These are phyloP conservation scores for Eudorina sp. DNA, from an alignment of 139 green algal species.

Conservation along the genomic window DNA sequence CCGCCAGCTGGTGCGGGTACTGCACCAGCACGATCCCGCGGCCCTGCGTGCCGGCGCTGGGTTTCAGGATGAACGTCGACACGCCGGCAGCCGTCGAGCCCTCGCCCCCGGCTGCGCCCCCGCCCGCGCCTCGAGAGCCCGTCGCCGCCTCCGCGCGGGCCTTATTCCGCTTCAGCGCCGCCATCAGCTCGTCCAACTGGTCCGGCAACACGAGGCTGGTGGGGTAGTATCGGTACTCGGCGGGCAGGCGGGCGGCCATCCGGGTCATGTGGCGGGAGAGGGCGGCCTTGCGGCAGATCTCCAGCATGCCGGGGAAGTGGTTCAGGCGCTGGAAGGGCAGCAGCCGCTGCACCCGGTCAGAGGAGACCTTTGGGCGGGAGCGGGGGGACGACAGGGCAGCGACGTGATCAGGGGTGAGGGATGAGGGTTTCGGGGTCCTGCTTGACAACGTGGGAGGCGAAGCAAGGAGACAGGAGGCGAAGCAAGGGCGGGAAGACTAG, in stretches of 20 bases:
- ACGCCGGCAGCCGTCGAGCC: background rate
- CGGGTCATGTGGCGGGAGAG: conserved; percentile 60
- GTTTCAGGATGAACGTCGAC: conserved; percentile 71
- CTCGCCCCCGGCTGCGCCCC: background rate
- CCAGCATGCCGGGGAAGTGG: conserved; percentile 73
- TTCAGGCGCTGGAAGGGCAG: conserved; percentile 69
- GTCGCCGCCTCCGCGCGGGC: conserved; percentile 8
- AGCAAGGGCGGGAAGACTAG: too few species aligned
- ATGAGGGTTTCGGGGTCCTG: too few species aligned
- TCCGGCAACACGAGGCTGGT: conserved; percentile 55
- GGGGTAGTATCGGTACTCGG: conserved; percentile 60
- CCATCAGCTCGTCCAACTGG: conserved; percentile 63
- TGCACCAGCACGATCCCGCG: conserved; percentile 74
- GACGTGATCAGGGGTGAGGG: too few species aligned
- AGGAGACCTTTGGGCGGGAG: conserved; percentile 45
- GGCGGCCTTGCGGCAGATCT: conserved; percentile 70
- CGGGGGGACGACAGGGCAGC: too few species aligned
- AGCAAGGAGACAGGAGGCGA: too few species aligned
- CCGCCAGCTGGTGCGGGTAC: conserved; percentile 44
- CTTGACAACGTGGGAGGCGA: too few species aligned
- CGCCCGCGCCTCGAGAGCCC: background rate
- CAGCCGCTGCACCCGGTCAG: conserved; percentile 63
- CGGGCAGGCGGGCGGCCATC: conserved; percentile 39
- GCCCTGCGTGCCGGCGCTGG: conserved; percentile 61
- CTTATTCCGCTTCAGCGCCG: conserved; percentile 56